These are phyloP conservation scores for Colletotrichum cordylinicola DNA, from an alignment of 2,329 filamentous ascomycete genomes.

Conservation along the genomic window DNA sequence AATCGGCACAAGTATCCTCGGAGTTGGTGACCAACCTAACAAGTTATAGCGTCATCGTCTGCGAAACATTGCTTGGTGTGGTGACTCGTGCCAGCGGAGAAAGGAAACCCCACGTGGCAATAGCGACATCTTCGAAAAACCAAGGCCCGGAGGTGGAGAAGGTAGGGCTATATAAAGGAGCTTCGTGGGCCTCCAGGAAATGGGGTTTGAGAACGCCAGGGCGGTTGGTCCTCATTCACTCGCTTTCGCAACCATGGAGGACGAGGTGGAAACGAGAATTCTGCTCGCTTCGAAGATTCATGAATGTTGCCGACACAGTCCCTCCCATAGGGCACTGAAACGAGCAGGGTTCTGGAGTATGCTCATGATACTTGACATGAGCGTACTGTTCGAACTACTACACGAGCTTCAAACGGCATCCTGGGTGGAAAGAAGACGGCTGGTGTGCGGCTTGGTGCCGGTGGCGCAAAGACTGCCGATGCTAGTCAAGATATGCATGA, in stretches of 20 bases:
- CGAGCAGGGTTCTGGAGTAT: background rate
- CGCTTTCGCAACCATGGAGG: background rate
- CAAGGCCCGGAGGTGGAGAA: background rate
- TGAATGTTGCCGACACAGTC: background rate
- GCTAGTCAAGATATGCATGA: background rate
- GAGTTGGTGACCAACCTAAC: background rate
- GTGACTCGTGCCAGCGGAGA: background rate
- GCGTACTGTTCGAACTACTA: background rate
- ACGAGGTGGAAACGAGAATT: background rate
- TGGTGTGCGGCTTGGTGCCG: background rate
- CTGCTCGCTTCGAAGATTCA: background rate
- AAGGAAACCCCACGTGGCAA: background rate
- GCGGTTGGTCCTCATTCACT: background rate
- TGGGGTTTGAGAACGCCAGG: background rate
- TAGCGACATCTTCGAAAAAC: background rate
- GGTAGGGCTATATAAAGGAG: background rate
- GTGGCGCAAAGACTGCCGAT: background rate
- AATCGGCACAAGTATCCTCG: fast-evolving
- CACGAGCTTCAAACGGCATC: background rate
- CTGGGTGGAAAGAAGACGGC: background rate
- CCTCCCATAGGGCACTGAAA: background rate
- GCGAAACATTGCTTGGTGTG: background rate
- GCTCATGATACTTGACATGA: background rate
- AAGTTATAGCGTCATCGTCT: background rate
- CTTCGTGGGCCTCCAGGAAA: background rate